Conservation (phyloP, 2,329 filamentous ascomycete species). For the Fragosphaeria purpurea region DNA sequence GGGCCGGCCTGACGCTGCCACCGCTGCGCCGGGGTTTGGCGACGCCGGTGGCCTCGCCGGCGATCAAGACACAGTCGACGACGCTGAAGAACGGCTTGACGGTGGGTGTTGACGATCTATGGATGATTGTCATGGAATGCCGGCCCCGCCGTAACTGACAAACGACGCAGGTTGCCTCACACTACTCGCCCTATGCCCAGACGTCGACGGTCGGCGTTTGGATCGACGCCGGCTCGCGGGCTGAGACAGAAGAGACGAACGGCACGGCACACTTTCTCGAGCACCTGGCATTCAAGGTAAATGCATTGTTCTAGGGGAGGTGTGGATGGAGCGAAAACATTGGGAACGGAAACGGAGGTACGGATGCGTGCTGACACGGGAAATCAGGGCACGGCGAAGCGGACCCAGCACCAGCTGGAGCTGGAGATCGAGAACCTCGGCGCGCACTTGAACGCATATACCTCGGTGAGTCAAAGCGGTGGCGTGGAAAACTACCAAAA, state of each 20-base stretch:
- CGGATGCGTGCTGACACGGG: constrained; percentile 1
- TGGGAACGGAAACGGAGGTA: no score
- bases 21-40: constrained; percentile 80
- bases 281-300: constrained; percentile 98
- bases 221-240: constrained; percentile 97
- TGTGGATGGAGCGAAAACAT: background rate
- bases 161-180: constrained; percentile 71
- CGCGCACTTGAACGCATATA: constrained; percentile 98
- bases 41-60: constrained; percentile 58
- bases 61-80: constrained; percentile 82
- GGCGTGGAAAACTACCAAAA: background rate
- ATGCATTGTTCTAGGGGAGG: no score
- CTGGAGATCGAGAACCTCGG: constrained; percentile 99
- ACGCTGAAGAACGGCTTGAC: constrained; percentile 97
- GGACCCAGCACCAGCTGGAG: constrained; percentile 94
- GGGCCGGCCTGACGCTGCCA: constrained; percentile 71
- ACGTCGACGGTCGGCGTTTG: constrained; percentile 97
- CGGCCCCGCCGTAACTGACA: constrained; percentile 16
- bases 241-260: constrained; percentile 97
- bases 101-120: constrained; percentile 37
- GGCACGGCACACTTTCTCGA: constrained; percentile 99
- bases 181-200: constrained; percentile 96
- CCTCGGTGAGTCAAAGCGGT: constrained; percentile 58
- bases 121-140: constrained; percentile 11
- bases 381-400: constrained; percentile 73